phyloP scores from a whole-genome alignment of 75 land plant species.

The Isoetes taiwanensis region DNA sequence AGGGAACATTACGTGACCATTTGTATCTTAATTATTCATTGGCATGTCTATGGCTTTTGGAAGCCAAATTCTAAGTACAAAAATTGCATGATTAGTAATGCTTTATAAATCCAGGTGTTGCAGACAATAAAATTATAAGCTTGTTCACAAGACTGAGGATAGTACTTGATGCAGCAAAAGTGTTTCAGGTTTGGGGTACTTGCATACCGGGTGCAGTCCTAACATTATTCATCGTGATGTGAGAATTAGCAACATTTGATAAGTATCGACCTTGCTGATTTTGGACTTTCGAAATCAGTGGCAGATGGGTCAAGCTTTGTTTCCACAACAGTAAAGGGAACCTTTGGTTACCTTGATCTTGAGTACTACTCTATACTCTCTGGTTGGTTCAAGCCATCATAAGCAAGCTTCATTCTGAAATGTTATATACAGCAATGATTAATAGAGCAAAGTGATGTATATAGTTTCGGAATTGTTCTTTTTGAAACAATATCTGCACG shows the following conservation, averaged over 20 bases:
- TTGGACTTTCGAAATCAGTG: conserved; percentile 6
- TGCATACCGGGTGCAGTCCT: conserved; percentile 10
- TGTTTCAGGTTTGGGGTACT: conserved; percentile 30
- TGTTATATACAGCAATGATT: too few species aligned
- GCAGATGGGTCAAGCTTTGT: conserved; percentile 27
- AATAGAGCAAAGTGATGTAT: conserved; percentile 31
- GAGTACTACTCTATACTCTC: too few species aligned
- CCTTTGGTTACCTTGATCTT: conserved; percentile 65
- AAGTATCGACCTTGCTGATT: neutral
- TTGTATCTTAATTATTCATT: conserved; percentile 35
- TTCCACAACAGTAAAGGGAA: conserved; percentile 50
- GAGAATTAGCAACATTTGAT: conserved; percentile 11
- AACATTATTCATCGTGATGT: conserved; percentile 14
- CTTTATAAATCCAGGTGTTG: conserved; percentile 28
- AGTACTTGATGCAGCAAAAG: conserved; percentile 53
- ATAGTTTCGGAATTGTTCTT: conserved; percentile 33
- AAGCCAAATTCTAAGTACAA: neutral
- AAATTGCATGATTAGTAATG: neutral
- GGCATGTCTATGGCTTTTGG: neutral
- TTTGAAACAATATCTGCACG: too few species aligned
- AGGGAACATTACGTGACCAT: conserved; percentile 61
- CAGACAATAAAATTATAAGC: conserved; percentile 34
- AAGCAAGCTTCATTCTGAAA: too few species aligned
- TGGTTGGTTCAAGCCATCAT: too few species aligned
- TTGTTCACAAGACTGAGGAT: conserved; percentile 66